Conservation (phyloP, 768 basidiomycete species). For the Pleurotus ostreatus region DNA sequence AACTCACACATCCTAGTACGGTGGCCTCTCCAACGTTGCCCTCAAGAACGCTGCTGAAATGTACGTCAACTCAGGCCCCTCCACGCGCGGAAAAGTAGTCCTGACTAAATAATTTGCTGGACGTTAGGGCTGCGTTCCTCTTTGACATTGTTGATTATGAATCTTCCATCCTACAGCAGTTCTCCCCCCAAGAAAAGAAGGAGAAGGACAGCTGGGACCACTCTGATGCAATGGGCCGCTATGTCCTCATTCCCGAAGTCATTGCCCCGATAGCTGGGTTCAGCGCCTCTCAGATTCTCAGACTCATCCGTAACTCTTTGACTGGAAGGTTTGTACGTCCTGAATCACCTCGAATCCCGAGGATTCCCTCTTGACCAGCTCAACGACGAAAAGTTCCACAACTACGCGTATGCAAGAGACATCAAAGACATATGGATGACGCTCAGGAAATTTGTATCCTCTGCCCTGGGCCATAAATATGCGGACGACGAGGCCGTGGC, state of each 20-base stretch:
- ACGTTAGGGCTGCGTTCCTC: not conserved
- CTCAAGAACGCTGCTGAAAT: not conserved
- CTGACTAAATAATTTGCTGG: not conserved
- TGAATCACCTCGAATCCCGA: constrained; percentile 21
- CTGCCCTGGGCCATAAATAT: constrained; percentile 10
- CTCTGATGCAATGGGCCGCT: constrained; percentile 18
- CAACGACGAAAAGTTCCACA: constrained; percentile 22
- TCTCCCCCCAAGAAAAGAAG: not conserved
- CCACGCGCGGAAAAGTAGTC: not conserved
- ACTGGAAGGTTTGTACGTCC: constrained; percentile 22
- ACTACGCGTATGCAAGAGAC: constrained; percentile 23
- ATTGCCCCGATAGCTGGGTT: constrained; percentile 17
- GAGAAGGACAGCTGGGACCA: constrained; percentile 13
- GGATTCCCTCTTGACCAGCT: constrained; percentile 24
- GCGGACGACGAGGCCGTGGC: constrained; percentile 17
- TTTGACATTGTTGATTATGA: constrained; percentile 6
- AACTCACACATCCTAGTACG: no score
- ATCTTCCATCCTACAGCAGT: not conserved
- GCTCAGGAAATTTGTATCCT: constrained; percentile 20
- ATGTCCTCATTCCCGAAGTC: constrained; percentile 20
- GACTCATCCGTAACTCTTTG: constrained; percentile 18
- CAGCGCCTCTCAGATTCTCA: constrained; percentile 12
- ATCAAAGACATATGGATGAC: constrained; percentile 21
- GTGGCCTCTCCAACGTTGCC: not conserved
- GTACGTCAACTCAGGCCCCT: not conserved